These are phyloP conservation scores for Andrographis paniculata DNA, from an alignment of 305 asterid genomes.

Conservation along the genomic window DNA sequence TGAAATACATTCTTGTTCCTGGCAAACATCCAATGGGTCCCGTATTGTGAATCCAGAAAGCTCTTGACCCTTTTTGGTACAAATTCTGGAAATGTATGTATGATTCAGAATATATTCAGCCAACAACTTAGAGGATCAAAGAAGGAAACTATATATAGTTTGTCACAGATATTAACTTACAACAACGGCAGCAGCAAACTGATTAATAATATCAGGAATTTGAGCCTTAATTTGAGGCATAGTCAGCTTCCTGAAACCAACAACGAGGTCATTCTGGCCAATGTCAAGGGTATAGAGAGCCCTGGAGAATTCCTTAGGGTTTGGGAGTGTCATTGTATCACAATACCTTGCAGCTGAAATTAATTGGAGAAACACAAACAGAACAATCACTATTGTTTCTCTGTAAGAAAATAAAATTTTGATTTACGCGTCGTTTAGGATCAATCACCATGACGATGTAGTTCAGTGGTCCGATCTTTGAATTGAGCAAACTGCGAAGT, in stretches of 20 bases:
- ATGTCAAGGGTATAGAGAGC: slow-evolving; percentile 66
- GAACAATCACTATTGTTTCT: background rate
- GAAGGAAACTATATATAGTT: background rate
- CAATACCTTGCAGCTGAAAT: background rate
- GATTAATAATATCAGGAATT: slow-evolving; percentile 31
- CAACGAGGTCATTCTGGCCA: slow-evolving; percentile 70
- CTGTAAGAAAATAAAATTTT: no score
- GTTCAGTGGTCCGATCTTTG: background rate
- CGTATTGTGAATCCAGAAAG: slow-evolving; percentile 58
- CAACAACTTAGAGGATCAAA: background rate
- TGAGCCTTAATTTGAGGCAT: slow-evolving; percentile 18
- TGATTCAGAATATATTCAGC: background rate
- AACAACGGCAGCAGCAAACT: slow-evolving; percentile 33
- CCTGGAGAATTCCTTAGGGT: slow-evolving; percentile 37
- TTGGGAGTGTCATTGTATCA: slow-evolving; percentile 28
- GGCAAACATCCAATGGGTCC: slow-evolving; percentile 65
- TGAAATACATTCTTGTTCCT: background rate
- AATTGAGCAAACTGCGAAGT: slow-evolving; percentile 45
- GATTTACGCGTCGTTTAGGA: background rate
- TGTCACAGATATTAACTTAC: slow-evolving; percentile 24
- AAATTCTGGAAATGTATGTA: slow-evolving; percentile 28
- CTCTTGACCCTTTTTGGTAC: slow-evolving; percentile 48
- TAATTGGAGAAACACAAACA: background rate
- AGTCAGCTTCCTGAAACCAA: slow-evolving; percentile 27
- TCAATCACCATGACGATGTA: background rate